These are phyloP conservation scores for Pythium rishiriense DNA, from an alignment of 352 stramenopile genomes.

Conservation along the genomic window DNA sequence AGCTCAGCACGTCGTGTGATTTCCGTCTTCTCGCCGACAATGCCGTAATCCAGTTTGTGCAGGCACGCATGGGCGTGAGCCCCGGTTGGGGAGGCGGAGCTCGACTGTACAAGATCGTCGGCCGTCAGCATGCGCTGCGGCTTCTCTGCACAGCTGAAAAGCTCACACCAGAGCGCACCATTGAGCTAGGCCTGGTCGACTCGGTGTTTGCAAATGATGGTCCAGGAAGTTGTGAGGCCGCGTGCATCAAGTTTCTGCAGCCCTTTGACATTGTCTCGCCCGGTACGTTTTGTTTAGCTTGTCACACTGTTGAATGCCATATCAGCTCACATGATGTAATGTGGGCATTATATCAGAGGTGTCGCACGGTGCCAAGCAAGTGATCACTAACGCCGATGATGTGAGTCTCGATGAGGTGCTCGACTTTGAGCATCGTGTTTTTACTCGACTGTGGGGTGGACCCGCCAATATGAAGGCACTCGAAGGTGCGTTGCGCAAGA, in stretches of 20 bases:
- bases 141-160: constrained; percentile 74
- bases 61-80: constrained; percentile 80
- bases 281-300: too few species aligned
- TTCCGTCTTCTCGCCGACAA: constrained; percentile 67
- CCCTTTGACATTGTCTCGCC: constrained; percentile 53
- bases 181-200: constrained; percentile 71
- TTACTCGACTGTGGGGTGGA: constrained; percentile 71
- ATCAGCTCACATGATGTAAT: too few species aligned
- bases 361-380: constrained; percentile 64
- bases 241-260: constrained; percentile 48
- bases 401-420: constrained; percentile 61
- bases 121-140: constrained; percentile 62
- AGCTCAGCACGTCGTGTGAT: constrained; percentile 82
- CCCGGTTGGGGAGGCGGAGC: constrained; percentile 82
- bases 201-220: constrained; percentile 44
- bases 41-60: constrained; percentile 85
- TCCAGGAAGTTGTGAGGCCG: constrained; percentile 28
- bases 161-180: constrained; percentile 41
- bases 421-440: constrained; percentile 63
- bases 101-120: constrained; percentile 77
- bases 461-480: constrained; percentile 74
- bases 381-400: constrained; percentile 74
- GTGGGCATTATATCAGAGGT: too few species aligned
- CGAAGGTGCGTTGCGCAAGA: constrained; percentile 47
- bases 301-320: too few species aligned